Evolutionary conservation across 2,329 filamentous ascomycete genomes (phyloP).

Genomic region (Phialophora expanda): DNA sequence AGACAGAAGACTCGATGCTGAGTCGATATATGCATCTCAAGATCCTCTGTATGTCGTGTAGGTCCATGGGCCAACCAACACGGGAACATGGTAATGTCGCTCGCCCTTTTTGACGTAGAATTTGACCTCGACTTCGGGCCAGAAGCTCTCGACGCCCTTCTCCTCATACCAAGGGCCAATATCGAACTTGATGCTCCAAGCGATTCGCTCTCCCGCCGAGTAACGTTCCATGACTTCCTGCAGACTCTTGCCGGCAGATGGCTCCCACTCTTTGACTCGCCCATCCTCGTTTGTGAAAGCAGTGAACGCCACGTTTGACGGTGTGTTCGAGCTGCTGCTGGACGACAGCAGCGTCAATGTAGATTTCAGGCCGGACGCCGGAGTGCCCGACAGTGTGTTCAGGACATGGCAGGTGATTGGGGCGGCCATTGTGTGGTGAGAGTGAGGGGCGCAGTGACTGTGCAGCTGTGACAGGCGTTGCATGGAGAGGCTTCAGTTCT

Average conservation of each 20-base stretch:
- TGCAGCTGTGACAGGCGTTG: constrained; percentile 10
- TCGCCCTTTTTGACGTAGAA: constrained; percentile 56
- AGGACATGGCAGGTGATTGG: constrained; percentile 59
- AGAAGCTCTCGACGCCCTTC: constrained; percentile 56
- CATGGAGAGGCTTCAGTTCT: background rate
- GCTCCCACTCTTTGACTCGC: constrained; percentile 52
- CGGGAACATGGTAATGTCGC: constrained; percentile 59
- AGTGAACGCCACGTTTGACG: constrained; percentile 42
- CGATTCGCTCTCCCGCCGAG: constrained; percentile 47
- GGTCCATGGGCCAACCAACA: constrained; percentile 57
- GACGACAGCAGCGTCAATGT: constrained; percentile 64
- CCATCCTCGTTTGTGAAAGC: constrained; percentile 54
- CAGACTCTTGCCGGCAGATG: constrained; percentile 38
- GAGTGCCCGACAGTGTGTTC: constrained; percentile 54
- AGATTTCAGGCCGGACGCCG: constrained; percentile 55
- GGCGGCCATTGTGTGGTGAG: constrained; percentile 33
- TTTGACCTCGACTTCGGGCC: constrained; percentile 57
- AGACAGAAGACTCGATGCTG: background rate
- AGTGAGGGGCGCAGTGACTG: constrained; percentile 2
- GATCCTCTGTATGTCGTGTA: constrained; percentile 59
- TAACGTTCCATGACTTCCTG: constrained; percentile 38
- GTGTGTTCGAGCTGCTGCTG: constrained; percentile 40
- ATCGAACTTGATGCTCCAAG: constrained; percentile 54
- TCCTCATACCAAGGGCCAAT: constrained; percentile 55
- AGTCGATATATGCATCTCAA: constrained; percentile 38